Base-by-base conservation (phyloP, 2,329 filamentous ascomycete genomes). In the Neofusicoccum sp. region DNA sequence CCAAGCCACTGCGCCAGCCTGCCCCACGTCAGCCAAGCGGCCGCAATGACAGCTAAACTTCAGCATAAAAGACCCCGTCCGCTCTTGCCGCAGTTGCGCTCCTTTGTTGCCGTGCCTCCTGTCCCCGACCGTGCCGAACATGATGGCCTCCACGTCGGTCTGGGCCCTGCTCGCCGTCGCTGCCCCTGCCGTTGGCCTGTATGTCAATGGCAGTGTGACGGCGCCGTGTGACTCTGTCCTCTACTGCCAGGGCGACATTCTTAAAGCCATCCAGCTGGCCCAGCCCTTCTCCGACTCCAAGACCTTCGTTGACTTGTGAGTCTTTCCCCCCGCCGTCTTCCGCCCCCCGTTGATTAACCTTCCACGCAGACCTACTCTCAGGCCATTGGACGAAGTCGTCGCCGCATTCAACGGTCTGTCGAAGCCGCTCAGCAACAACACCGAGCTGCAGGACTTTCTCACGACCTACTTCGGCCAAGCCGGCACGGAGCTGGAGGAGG, bases 191-290 rank as follows among this genome's bases (percentile, higher is more conserved):
- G 43, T 16, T 7, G 84, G 82, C 11, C 73, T 89, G 22, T 89
- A 85, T 73, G 77, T 79, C 67, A 86, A 89, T 73, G 87, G 86
- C 67, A 83, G 82, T 3, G 78, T 86, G 44, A 80, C 84, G 64
- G 85, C 87, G 2, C 87, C 88, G 1, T 90, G 88, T 75, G 85
- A 89, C 71, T 89, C 87, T 7, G 83, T 85, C 14, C 79, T 90
- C 22, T 90, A 90, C 75, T 90, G 88, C 71, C 81, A 87, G 66
- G 88, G 88, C 52, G 84, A 88, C 0, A 80, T 90, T 11, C 79
- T 90, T 2, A 79, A 82, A 64, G 80, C 85, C 66, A 83, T 90
- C 52, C 82, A 90, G 76, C 78, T 89, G 8, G 87, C 87, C 2
- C 79, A 78, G 29, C 87, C 87, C 0, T 90, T 89, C 67, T 75